Evolutionary conservation across 2,329 filamentous ascomycete genomes (phyloP).

Genomic region (Colletotrichum limetticola): DNA sequence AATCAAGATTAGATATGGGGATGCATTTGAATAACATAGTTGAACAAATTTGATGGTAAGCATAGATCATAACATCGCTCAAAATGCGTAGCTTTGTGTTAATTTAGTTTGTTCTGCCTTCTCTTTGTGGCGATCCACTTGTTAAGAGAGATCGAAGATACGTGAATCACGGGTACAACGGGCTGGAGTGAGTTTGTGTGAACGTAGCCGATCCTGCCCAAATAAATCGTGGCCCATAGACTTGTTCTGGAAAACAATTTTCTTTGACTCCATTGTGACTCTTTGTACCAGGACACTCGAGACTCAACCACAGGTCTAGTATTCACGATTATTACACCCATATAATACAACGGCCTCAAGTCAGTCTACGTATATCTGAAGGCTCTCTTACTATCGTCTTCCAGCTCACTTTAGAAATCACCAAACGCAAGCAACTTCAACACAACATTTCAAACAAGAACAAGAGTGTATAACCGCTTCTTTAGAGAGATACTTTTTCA

Average conservation of each 20-base stretch:
- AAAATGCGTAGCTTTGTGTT: no score
- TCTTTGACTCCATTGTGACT: not conserved
- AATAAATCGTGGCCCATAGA: not conserved
- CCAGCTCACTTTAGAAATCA: not conserved
- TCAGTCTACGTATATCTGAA: not conserved
- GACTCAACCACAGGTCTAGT: not conserved
- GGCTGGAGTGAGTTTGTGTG: no score
- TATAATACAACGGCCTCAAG: not conserved
- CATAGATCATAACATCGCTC: no score
- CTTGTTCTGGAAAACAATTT: not conserved
- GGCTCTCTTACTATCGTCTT: not conserved
- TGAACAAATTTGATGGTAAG: no score
- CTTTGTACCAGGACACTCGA: not conserved
- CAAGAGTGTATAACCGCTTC: not conserved
- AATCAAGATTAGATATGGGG: no score
- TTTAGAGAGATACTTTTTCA: rapidly evolving
- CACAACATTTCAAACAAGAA: not conserved
- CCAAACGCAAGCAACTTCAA: not conserved
- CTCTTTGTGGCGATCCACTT: no score
- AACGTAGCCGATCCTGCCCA: not conserved
- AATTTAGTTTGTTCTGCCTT: no score
- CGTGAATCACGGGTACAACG: no score
- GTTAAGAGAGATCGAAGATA: no score
- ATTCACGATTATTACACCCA: not conserved
- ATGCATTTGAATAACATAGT: no score